These are phyloP conservation scores for Endothia cerciana DNA, from an alignment of 2,329 filamentous ascomycete genomes.

Conservation along the genomic window DNA sequence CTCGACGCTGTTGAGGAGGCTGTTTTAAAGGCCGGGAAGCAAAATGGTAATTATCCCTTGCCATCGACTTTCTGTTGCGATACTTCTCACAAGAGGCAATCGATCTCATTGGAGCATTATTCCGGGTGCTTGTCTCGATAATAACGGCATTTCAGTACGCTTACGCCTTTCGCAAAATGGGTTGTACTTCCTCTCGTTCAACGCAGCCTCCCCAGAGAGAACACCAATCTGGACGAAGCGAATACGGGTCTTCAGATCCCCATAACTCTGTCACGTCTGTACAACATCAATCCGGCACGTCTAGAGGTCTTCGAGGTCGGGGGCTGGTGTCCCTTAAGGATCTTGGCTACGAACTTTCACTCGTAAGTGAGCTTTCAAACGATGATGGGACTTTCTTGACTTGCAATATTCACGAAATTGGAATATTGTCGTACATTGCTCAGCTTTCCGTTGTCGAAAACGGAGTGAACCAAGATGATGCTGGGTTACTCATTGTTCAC, in stretches of 20 bases:
- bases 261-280: not conserved
- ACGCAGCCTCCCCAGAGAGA: not conserved
- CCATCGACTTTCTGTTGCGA: not conserved
- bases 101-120: not conserved
- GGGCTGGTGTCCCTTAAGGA: not conserved
- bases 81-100: not conserved
- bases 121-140: not conserved
- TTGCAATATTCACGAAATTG: not conserved
- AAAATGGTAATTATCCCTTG: no score
- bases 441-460: not conserved
- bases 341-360: slow-evolving; percentile 2
- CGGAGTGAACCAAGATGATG: not conserved
- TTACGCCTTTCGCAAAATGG: not conserved
- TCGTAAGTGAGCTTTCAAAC: not conserved
- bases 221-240: not conserved
- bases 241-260: not conserved
- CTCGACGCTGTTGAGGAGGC: not conserved
- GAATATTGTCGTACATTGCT: not conserved
- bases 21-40: not conserved
- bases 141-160: not conserved
- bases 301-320: not conserved
- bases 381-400: not conserved
- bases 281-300: not conserved
- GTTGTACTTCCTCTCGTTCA: not conserved
- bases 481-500: not conserved